These are phyloP conservation scores for Candida jianshihensis DNA, from an alignment of 805 yeast genomes.

Conservation along the genomic window DNA sequence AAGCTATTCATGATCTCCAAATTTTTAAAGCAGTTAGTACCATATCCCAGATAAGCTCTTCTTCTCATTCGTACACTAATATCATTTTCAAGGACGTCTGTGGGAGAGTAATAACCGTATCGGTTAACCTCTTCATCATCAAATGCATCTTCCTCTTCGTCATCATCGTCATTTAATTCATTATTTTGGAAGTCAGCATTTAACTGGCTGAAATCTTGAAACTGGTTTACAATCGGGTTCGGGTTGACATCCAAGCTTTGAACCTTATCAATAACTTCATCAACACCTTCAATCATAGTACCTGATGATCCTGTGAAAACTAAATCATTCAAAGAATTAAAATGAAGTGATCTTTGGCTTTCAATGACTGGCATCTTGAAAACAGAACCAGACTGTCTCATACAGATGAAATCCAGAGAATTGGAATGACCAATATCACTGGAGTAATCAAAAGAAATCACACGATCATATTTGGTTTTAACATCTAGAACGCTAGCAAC, in stretches of 20 bases:
- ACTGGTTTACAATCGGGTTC: slow-evolving; percentile 17
- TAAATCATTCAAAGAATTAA: slow-evolving; percentile 65
- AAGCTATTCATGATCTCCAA: slow-evolving; percentile 49
- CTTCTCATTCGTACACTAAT: slow-evolving; percentile 64
- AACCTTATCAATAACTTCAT: slow-evolving; percentile 22
- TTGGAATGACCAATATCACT: slow-evolving; percentile 31
- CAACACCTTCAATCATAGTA: slow-evolving; percentile 29
- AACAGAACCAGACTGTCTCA: slow-evolving; percentile 86
- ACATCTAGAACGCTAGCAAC: slow-evolving; percentile 72
- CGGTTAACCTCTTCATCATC: slow-evolving; percentile 18
- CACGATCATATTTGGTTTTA: slow-evolving; percentile 71
- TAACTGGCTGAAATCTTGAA: slow-evolving; percentile 25
- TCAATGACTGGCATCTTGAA: slow-evolving; percentile 72
- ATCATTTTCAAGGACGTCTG: slow-evolving; percentile 56
- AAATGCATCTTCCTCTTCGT: slow-evolving; percentile 16
- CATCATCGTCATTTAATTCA: slow-evolving; percentile 1
- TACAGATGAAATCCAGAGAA: slow-evolving; percentile 67
- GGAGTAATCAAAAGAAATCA: slow-evolving; percentile 73
- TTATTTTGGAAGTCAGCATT: slow-evolving; percentile 1
- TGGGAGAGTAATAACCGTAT: slow-evolving; percentile 25
- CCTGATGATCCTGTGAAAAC: slow-evolving; percentile 55
- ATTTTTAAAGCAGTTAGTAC: slow-evolving; percentile 58
- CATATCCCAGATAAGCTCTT: slow-evolving; percentile 70
- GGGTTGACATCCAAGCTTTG: slow-evolving; percentile 11
- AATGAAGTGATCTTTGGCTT: slow-evolving; percentile 52